Evolutionary conservation across 2,329 filamentous ascomycete species (phyloP), one percentile per base, ranked within the genome.

Genomic region (Fonsecaea nubica): DNA sequence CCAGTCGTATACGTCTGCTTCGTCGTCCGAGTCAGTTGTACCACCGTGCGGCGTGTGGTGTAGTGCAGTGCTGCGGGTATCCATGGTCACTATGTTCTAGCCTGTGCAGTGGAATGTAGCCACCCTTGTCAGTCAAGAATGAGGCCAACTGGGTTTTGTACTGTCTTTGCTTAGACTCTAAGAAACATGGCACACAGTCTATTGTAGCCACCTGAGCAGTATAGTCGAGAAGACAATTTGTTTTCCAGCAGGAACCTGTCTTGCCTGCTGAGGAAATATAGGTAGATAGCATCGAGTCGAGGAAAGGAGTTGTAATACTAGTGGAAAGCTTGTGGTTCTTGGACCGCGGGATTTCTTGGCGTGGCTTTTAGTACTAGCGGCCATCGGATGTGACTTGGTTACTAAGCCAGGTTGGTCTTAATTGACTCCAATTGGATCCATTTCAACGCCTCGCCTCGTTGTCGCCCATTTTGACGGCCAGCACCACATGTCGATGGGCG

Each of bases 11-110:
- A 71, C 65, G 18, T 67, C 67, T 13, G 66, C 71, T 18, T 71
- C 71, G 55, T 72, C 71, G 61, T 72, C 70, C 36, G 71, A 72
- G 64, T 72, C 71, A 33, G 62, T 56, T 13, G 64, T 64, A 13
- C 40, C 40, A 64, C 56, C 55, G 58, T 65, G 62, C 57, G 63
- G 65, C 25, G 53, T 21, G 4, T 53, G 57, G 21, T 64, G 69
- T 66, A 64, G 63, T 55, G 64, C 66, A 67, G 66, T 54, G 32
- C 59, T 70, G 69, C 62, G 69, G 69, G 38, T 65, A 62, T 69
- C 69, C 69, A 70, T 70, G 48, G 55, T 52, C 42, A 21, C 9
- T 15, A 45, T 21, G 33, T 53, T 15, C 40, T 30, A 10, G 40
- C 18, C 7, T 52, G 40, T 30, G 15, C 15, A 61, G 52, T 58